These are phyloP conservation scores for Coemansia sp. DNA, from an alignment of 371 early-diverging fungal species.

Conservation along the genomic window DNA sequence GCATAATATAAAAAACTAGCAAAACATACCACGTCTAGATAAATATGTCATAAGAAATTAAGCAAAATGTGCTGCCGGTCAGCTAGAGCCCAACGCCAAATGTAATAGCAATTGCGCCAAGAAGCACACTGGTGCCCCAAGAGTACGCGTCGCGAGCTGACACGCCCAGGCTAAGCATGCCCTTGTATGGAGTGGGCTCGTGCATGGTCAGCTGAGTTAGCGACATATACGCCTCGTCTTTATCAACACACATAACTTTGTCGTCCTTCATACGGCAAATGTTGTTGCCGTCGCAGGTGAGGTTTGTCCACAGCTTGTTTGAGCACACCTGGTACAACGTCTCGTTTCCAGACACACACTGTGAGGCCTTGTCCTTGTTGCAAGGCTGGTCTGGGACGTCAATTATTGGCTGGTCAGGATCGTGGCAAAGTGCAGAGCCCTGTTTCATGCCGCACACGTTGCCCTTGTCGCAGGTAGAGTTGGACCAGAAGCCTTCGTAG, in stretches of 20 bases:
- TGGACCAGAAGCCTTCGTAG: constrained; percentile 22
- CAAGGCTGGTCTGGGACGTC: constrained; percentile 40
- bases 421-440: constrained; percentile 32
- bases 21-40: no score
- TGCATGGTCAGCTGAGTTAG: constrained; percentile 6
- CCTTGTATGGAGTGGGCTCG: constrained; percentile 8
- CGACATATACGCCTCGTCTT: constrained; percentile 6
- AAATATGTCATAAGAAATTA: no score
- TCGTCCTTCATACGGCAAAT: constrained; percentile 32
- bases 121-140: constrained; percentile 16
- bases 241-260: constrained; percentile 33
- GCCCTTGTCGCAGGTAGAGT: constrained; percentile 22
- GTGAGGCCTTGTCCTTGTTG: constrained; percentile 7
- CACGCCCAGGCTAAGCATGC: neutral
- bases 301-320: constrained; percentile 34
- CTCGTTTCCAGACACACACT: constrained; percentile 18
- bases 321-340: constrained; percentile 40
- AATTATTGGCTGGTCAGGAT: constrained; percentile 21
- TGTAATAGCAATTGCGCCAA: constrained; percentile 6
- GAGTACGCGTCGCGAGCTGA: neutral
- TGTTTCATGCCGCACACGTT: constrained; percentile 29
- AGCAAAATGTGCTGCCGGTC: no score
- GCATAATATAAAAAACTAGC: neutral
- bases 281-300: constrained; percentile 33
- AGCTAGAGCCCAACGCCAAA: constrained; percentile 23